Evolutionary conservation across 1,139 yeast genomes (phyloP).

Genomic region (Pichia sp.): DNA sequence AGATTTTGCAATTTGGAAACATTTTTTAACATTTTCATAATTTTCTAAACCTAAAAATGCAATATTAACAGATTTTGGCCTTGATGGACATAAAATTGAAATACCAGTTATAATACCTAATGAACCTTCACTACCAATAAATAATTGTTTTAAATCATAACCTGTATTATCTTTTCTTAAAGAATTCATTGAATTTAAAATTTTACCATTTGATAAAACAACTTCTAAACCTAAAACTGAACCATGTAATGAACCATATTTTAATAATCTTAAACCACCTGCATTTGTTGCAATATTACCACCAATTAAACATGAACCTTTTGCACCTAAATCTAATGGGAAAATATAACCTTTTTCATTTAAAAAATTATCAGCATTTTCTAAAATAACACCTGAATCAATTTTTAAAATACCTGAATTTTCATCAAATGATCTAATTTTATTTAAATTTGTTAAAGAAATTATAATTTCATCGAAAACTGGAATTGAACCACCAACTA

Average conservation of each 20-base stretch:
- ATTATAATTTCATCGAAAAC: conserved; percentile 85
- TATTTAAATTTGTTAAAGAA: conserved; percentile 64
- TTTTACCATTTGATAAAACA: conserved; percentile 83
- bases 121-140: conserved; percentile 92
- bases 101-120: conserved; percentile 87
- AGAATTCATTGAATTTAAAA: conserved; percentile 72
- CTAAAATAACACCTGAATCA: conserved; percentile 89
- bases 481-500: conserved; percentile 93
- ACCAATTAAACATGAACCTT: conserved; percentile 95
- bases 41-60: conserved; percentile 81
- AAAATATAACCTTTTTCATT: conserved; percentile 82
- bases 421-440: conserved; percentile 73
- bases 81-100: conserved; percentile 85
- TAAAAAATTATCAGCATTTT: conserved; percentile 73
- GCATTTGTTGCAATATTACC: conserved; percentile 97
- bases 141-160: conserved; percentile 83
- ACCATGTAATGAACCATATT: conserved; percentile 93
- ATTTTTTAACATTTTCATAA: conserved; percentile 75
- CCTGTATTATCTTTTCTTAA: conserved; percentile 94
- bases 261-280: conserved; percentile 82
- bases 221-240: conserved; percentile 87
- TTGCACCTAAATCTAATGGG: conserved; percentile 94
- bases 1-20: conserved; percentile 70
- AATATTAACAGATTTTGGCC: conserved; percentile 82
- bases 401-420: conserved; percentile 81